Base-by-base conservation (phyloP, 1,284 basidiomycete genomes). In the Wolfiporia cocos region DNA sequence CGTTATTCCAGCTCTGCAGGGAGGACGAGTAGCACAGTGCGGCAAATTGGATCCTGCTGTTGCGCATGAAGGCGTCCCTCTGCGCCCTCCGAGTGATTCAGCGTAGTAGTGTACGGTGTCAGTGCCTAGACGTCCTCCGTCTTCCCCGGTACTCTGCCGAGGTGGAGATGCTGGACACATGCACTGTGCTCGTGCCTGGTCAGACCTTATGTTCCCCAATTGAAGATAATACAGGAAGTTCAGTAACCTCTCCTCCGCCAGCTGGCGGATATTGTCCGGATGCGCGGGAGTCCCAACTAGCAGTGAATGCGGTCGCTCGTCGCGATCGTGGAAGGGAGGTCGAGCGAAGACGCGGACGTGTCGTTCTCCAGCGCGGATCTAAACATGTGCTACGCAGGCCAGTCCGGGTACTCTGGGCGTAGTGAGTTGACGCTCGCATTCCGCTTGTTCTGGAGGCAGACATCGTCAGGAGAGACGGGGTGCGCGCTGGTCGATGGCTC, bases 1-100 rank as follows among this genome's bases (percentile, higher is more conserved):
- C 73, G 52, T 81, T 79, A 53, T 78, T 81, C 77, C 78, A 81
- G 5, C 80, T 79, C 3, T 65, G 61, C 11, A 78, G 49, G 38
- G 70, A 71, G 19, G 70, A 50, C n/a, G 60, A 52, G 53, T 58
- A 71, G 49, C 66, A 70, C 10, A 72, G 52, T 1, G 66, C 50
- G 1, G 55, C 49, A 43, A 71, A 68, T 43, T 71, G 69, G n/a
- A 69, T 47, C 34, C 48, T 44, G 6, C 30, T 37, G 15, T 39
- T 53, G 24, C 52, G 44, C 19, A 41, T 43, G 20, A 34, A 37
- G 4, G 20, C 33, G 10, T 31, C 34, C 21, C 30, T 34, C 46
- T 49, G 48, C 1, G 46, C 14, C 26, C 26, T 7, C 26, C 7
- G 7, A 7, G 9, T 7, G 7, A 28, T 28, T 9, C 26, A 9